Conservation (phyloP, 495 filamentous ascomycete species). For the Pyronema domesticum region DNA sequence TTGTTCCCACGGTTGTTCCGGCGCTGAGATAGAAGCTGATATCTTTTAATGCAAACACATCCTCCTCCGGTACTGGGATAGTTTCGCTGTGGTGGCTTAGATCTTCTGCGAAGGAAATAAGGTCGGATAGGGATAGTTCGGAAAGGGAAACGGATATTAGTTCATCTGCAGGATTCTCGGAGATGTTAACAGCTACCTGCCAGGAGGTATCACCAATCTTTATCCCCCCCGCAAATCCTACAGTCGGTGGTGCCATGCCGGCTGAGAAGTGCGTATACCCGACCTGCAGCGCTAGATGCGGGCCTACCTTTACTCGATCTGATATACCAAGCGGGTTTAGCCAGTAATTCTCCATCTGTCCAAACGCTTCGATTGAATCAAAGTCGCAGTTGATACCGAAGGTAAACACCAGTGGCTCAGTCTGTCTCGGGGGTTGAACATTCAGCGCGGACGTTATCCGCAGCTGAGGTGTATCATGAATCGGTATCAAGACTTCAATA, state of each 20-base stretch:
- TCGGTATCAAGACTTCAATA: conserved; percentile 6
- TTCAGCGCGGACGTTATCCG: conserved; percentile 7
- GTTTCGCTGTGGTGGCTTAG: conserved; percentile 3
- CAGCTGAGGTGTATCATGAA: conserved; percentile 8
- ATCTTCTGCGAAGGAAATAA: conserved; percentile 11
- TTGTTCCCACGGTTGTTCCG: conserved; percentile 13
- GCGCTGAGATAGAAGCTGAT: conserved; percentile 13
- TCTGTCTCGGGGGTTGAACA: conserved; percentile 8
- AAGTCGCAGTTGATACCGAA: conserved; percentile 14
- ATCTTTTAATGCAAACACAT: conserved; percentile 9
- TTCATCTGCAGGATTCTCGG: conserved; percentile 12
- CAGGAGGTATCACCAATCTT: conserved; percentile 10
- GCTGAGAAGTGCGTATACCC: conserved; percentile 10
- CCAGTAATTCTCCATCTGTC: conserved; percentile 14
- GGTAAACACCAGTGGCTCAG: conserved; percentile 12
- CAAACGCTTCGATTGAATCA: conserved; percentile 9
- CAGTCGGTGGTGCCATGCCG: background rate
- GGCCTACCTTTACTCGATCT: conserved; percentile 12
- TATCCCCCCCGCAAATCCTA: conserved; percentile 12
- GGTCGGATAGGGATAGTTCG: conserved; percentile 9
- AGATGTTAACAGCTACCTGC: conserved; percentile 11
- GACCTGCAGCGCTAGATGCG: conserved; percentile 13
- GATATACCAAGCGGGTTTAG: conserved; percentile 11
- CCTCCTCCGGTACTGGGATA: conserved; percentile 8
- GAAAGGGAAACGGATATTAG: conserved; percentile 9